These are phyloP conservation scores for Cymbidium sinense DNA, from an alignment of 106 monocot genomes.

Conservation along the genomic window DNA sequence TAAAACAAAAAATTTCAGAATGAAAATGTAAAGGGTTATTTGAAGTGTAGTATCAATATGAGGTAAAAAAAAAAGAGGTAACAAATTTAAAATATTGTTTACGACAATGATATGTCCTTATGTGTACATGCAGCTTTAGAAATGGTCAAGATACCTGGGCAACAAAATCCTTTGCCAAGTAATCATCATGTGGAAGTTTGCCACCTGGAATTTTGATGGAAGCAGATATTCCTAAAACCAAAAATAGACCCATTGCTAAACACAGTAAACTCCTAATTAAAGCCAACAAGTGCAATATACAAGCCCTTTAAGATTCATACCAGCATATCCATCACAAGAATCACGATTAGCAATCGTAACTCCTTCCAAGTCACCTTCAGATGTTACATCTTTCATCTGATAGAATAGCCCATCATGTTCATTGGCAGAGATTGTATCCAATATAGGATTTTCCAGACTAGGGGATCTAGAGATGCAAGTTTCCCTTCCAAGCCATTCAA, in stretches of 20 bases:
- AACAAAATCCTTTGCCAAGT: slow-evolving; percentile 4
- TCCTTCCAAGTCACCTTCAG: slow-evolving; percentile 5
- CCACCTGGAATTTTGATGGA: slow-evolving; percentile 10
- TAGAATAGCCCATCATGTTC: slow-evolving; percentile 3
- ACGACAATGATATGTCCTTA: not conserved
- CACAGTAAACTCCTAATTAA: not conserved
- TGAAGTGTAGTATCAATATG: not conserved
- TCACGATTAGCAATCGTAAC: not conserved
- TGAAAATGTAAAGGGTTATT: not conserved
- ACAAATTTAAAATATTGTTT: not conserved
- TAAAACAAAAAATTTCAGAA: not conserved
- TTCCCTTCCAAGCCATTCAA: not conserved
- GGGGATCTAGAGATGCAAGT: not conserved
- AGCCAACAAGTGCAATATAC: not conserved
- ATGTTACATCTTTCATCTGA: slow-evolving; percentile 6
- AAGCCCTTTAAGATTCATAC: slow-evolving; percentile 6
- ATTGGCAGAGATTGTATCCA: slow-evolving; percentile 2
- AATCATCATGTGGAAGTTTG: slow-evolving; percentile 7
- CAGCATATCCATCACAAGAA: slow-evolving; percentile 14
- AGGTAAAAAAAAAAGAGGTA: not conserved
- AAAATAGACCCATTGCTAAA: not conserved
- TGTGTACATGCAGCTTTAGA: not conserved
- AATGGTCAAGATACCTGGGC: slow-evolving; percentile 13
- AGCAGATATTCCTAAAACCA: slow-evolving; percentile 5
- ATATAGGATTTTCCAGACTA: not conserved